phyloP scores from a whole-genome alignment of 2,329 filamentous ascomycete genomes.

The Fusarium coicis region DNA sequence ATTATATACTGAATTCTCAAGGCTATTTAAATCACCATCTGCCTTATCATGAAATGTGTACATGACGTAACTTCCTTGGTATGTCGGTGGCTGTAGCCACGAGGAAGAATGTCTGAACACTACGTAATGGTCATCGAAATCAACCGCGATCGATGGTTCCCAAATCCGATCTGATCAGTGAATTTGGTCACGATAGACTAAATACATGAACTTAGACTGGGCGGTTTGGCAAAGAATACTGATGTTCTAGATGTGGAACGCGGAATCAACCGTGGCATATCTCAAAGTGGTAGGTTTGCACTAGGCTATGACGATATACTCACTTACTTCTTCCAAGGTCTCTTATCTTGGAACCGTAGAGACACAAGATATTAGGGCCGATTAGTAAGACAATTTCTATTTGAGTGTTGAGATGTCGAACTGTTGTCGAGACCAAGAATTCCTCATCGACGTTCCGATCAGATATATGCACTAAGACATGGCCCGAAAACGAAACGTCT shows the following conservation, averaged over 20 bases:
- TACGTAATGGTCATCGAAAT: neutral
- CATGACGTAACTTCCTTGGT: neutral
- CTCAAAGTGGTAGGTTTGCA: neutral
- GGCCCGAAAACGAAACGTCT: neutral
- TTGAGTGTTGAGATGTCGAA: neutral
- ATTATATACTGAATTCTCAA: neutral
- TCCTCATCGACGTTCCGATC: neutral
- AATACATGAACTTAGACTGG: too few relatives aligned
- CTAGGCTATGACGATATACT: fast-evolving
- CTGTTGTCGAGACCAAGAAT: neutral
- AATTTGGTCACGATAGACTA: fast-evolving
- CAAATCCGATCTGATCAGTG: neutral
- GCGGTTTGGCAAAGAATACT: fast-evolving
- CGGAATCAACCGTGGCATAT: neutral
- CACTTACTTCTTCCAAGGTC: neutral
- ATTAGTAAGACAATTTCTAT: neutral
- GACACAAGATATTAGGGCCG: neutral
- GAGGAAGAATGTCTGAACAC: neutral
- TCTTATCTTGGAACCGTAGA: fast-evolving
- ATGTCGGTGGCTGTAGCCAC: neutral
- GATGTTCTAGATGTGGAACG: neutral
- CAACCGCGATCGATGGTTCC: neutral
- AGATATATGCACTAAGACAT: neutral
- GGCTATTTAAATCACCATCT: fast-evolving
- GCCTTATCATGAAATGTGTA: fast-evolving